Conservation (phyloP, 805 yeast species). For the Yarrowia sp. region DNA sequence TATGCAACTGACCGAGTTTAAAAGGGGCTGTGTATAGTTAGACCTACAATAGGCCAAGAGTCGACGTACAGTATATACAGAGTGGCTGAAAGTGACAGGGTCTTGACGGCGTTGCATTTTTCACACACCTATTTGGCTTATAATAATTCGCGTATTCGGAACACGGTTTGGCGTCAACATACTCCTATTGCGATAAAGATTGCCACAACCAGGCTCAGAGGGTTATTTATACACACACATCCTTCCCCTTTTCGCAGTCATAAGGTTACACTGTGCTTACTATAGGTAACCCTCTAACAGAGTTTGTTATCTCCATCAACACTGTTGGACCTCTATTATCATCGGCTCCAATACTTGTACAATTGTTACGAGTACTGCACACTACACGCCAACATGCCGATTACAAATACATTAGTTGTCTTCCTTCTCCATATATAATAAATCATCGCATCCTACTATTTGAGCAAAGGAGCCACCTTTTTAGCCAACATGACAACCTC, state of each 20-base stretch:
- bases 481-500: slow-evolving; percentile 39
- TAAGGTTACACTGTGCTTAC: slow-evolving; percentile 9
- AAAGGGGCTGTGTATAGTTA: slow-evolving; percentile 2
- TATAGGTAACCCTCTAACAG: not conserved
- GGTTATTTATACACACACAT: not conserved
- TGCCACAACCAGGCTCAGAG: not conserved
- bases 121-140: no score
- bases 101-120: not conserved
- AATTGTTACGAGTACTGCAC: not conserved
- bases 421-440: slow-evolving; percentile 37
- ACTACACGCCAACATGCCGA: not conserved
- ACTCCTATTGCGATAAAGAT: not conserved
- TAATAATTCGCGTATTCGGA: not conserved
- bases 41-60: not conserved
- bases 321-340: no score
- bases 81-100: not conserved
- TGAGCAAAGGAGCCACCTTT: slow-evolving; percentile 39
- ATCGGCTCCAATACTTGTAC: not conserved
- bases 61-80: no score
- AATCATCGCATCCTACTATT: slow-evolving; percentile 36
- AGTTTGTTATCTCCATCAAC: slow-evolving; percentile 7
- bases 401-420: slow-evolving; percentile 39
- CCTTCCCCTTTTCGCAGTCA: not conserved
- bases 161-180: not conserved
- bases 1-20: slow-evolving; percentile 22